Conservation (phyloP, 331 rosid species). For the Stylosanthes scabra region DNA sequence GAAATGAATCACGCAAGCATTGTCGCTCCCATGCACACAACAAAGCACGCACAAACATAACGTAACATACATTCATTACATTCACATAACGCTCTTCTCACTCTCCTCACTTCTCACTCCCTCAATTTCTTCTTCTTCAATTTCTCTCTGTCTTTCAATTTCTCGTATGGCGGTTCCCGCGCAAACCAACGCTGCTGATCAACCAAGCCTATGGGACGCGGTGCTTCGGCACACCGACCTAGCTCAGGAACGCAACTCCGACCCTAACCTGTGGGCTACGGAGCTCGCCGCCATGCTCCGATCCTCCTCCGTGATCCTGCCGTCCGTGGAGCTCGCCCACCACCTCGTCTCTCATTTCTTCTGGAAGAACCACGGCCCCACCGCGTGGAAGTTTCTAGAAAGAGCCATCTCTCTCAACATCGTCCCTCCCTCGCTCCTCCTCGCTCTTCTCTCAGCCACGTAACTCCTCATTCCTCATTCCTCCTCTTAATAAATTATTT, state of each 20-base stretch:
- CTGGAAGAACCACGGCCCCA: slow-evolving; percentile 70
- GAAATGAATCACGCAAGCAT: too few species aligned
- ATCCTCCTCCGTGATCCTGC: slow-evolving; percentile 61
- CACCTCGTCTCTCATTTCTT: slow-evolving; percentile 77
- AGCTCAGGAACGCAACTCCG: slow-evolving; percentile 63
- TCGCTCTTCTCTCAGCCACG: slow-evolving; percentile 86
- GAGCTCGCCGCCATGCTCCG: slow-evolving; percentile 55
- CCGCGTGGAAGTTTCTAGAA: slow-evolving; percentile 87
- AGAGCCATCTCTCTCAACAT: slow-evolving; percentile 60
- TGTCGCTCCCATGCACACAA: too few species aligned
- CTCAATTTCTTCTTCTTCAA: not conserved
- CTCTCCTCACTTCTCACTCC: not conserved
- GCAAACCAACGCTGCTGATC: slow-evolving; percentile 24
- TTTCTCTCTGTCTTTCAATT: not conserved
- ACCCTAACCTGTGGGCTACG: slow-evolving; percentile 72
- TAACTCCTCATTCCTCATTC: slow-evolving; percentile 17
- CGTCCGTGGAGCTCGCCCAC: slow-evolving; percentile 82
- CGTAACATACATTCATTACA: too few species aligned
- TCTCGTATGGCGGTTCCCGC: slow-evolving; percentile 35
- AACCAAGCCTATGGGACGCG: slow-evolving; percentile 52
- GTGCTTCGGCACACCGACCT: slow-evolving; percentile 66
- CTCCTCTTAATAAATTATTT: too few species aligned
- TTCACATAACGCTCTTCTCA: too few species aligned
- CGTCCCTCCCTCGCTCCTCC: slow-evolving; percentile 76
- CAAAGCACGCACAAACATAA: too few species aligned